Base-by-base conservation (phyloP, 805 yeast genomes). In the Ogataea methanolica region DNA sequence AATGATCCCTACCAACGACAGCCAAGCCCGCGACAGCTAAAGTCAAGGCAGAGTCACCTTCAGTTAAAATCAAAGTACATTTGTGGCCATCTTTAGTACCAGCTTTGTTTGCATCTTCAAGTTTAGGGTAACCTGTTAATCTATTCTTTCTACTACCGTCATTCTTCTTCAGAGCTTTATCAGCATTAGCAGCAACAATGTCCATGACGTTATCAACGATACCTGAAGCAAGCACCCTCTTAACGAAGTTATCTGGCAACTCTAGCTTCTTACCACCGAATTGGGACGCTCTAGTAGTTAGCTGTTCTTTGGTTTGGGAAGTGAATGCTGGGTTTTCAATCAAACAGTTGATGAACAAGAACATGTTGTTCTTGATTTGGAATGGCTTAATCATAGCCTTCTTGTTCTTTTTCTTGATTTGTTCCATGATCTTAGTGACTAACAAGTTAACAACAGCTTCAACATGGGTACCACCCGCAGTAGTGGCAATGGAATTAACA, bases 291-390 rank as follows among this genome's bases (percentile, higher is more conserved):
- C 94, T 83, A 0, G 98, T 89, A 22, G 97, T 91, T 59, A 94
- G 71, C 62, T 90, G 96, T 65, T 94, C 99, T 62, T 94, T 94
- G 0, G 99, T 94, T 70, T 94, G 99, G 0, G 98, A 91, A 0
- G 97, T 90, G 65, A 94, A 94, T 0, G 98, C 95, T 0, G 99
- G 99, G 58, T 94, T 94, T 63, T 90, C 97, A 67, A 94, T 83
- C 57, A 91, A 73, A 75, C 97, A 89, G 66, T 94, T 94, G 52
- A 94, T 74, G 59, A 94, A 94, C 34, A 94, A 60, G 59, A 94
- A 94, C 83, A 94, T 87, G 66, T 90, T 85, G 67, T 84, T 89
- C 62, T 84, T 83, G 48, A 94, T 86, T 68, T 94, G 98, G 57
- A 84, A 84, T 3, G 96, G 94, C 58, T 85, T 88, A 50, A 94